Percentiles rank a stretch among this genome's conserved stretches.
phyloP scores from a whole-genome alignment of 805 yeast genomes.

The Kodamaea kakaduensis region DNA sequence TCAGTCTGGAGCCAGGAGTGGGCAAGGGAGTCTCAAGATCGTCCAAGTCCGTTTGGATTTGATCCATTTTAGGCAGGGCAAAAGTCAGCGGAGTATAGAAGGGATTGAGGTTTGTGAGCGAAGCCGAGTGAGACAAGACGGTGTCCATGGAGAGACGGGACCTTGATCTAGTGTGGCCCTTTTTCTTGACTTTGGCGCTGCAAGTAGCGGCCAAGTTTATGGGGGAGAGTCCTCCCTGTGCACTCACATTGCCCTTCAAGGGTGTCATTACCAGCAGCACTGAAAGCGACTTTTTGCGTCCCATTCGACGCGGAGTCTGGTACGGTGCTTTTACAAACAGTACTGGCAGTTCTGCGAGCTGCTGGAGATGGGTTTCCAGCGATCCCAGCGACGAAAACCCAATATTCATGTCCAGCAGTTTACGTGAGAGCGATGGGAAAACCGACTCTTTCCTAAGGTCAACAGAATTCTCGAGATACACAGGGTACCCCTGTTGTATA shows the following conservation, averaged over 20 bases:
- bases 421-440: too few species aligned
- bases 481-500: too few species aligned
- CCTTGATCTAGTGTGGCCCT: conserved; percentile 39
- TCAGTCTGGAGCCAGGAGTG: conserved; percentile 15
- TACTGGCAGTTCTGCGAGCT: conserved; percentile 1
- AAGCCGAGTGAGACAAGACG: conserved; percentile 7
- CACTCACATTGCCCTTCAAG: conserved; percentile 18
- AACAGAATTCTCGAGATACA: too few species aligned
- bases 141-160: conserved; percentile 33
- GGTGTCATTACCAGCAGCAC: conserved; percentile 34
- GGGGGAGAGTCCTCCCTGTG: conserved; percentile 18
- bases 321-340: not conserved
- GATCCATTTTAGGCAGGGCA: conserved; percentile 38
- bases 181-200: conserved; percentile 29
- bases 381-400: too few species aligned
- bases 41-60: conserved; percentile 17
- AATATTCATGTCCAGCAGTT: too few species aligned
- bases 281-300: conserved; percentile 33
- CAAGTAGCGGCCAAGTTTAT: conserved; percentile 16
- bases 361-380: conserved; percentile 8
- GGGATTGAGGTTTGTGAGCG: conserved; percentile 30
- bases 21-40: conserved; percentile 22
- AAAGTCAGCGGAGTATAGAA: conserved; percentile 46
- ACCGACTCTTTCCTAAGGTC: too few species aligned
- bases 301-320: conserved; percentile 33